These are phyloP conservation scores for Rutidosis leptorrhynchoides DNA, from an alignment of 129 eudicot species.

Conservation along the genomic window DNA sequence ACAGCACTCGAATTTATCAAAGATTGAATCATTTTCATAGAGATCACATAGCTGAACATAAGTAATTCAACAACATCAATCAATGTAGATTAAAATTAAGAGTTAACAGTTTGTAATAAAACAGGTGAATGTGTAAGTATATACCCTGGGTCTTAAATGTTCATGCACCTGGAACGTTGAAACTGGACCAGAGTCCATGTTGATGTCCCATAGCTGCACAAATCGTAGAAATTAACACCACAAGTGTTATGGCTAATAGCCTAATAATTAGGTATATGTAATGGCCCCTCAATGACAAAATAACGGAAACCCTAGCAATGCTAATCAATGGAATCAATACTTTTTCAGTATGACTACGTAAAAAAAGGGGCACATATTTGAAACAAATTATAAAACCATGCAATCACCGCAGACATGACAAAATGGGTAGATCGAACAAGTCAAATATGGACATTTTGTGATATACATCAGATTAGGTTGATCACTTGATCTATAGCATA, in stretches of 20 bases:
- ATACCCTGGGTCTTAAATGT: slow-evolving; percentile 88
- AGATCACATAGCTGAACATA: slow-evolving; percentile 81
- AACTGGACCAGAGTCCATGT: slow-evolving; percentile 98
- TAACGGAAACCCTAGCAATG: background rate
- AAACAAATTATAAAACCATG: too few species aligned
- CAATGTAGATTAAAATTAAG: slow-evolving; percentile 13
- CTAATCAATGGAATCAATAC: background rate
- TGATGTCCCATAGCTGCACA: slow-evolving; percentile 89
- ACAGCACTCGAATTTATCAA: slow-evolving; percentile 97
- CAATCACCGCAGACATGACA: background rate
- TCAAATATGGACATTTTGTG: background rate
- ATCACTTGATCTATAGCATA: too few species aligned
- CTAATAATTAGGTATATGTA: slow-evolving; percentile 46
- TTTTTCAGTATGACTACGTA: too few species aligned
- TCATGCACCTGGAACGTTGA: slow-evolving; percentile 95
- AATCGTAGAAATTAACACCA: slow-evolving; percentile 24
- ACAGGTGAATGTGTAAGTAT: slow-evolving; percentile 22
- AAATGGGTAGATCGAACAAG: background rate
- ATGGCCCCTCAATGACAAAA: slow-evolving; percentile 6
- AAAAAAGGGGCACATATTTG: too few species aligned
- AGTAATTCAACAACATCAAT: background rate
- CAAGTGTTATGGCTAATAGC: slow-evolving; percentile 22
- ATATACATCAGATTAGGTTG: background rate
- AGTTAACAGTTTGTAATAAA: background rate
- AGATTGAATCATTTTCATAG: slow-evolving; percentile 93